Evolutionary conservation across 2,329 filamentous ascomycete genomes (phyloP), one percentile per base, ranked within the genome.

Genomic region (Botryotinia globosa): DNA sequence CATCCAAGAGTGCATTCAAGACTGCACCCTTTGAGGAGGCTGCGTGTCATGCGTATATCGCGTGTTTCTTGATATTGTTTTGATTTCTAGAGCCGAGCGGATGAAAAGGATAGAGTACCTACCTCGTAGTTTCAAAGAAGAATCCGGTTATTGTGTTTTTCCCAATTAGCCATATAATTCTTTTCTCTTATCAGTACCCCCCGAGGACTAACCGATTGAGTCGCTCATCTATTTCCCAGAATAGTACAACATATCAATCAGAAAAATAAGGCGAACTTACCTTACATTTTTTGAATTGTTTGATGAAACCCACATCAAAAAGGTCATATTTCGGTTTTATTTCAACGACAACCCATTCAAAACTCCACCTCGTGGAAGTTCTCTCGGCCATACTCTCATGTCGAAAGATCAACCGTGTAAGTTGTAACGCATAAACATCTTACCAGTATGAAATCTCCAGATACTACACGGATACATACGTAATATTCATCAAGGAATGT

Each of bases 261-360:
- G 22, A 45, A 20, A 54, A 51, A 54, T 29, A 42, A 67, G 45
- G 48, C 25, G 64, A 42, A 67, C 64, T 39, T 67, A n/a, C n/a
- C n/a, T n/a, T n/a, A n/a, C 45, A 18, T 39, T 39, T 67, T 67
- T 29, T 16, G 10, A 25, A 10, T 39, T 29, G 44, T n/a, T 67
- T 67, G 63, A 29, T 48, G 63, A 65, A 66, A 67, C 45, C 65
- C 65, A 56, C 65, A 67, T 56, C 25, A 42, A 56, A 67, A 67
- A 67, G 65, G 65, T 14, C 48, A 67, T 67, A 67, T 67, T 67
- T 67, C 65, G 65, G 65, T 67, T 67, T 67, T 56, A 67, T 67
- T 66, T 29, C 65, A 54, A 67, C 48, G 10, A 29, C 65, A 42
- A 32, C 25, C 48, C 45, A 67, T 67, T 42, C 32, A 56, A 56